These are phyloP conservation scores for Tolypocladium endophyticum DNA, from an alignment of 2,329 filamentous ascomycete species.

Conservation along the genomic window DNA sequence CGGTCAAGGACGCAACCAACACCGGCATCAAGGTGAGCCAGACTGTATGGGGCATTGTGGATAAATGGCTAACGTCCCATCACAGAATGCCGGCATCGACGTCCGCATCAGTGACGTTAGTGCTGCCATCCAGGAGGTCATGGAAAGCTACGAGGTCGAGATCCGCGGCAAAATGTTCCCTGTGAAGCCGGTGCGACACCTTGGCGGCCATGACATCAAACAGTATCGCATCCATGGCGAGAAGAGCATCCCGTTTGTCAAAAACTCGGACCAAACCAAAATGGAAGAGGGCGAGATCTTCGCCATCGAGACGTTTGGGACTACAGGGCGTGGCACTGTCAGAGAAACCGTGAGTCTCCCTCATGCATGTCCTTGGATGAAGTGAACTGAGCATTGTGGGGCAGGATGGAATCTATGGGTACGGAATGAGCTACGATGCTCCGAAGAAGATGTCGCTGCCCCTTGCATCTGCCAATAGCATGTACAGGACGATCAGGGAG, in stretches of 20 bases:
- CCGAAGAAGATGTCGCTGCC: constrained; percentile 22
- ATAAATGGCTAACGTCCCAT: neutral
- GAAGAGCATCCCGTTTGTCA: constrained; percentile 85
- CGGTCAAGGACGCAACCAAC: constrained; percentile 66
- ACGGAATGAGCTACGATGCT: constrained; percentile 30
- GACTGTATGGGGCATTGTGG: too few relatives aligned
- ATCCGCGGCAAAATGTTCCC: constrained; percentile 66
- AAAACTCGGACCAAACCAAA: constrained; percentile 71
- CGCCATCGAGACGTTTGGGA: constrained; percentile 89
- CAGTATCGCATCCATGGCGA: constrained; percentile 79
- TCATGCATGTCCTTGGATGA: neutral
- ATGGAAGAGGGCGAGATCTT: constrained; percentile 94
- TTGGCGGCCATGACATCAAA: constrained; percentile 77
- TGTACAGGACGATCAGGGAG: constrained; percentile 48
- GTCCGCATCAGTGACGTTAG: constrained; percentile 77
- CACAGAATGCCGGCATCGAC: constrained; percentile 61
- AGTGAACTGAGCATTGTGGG: neutral
- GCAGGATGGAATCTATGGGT: constrained; percentile 41
- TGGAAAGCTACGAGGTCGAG: constrained; percentile 85
- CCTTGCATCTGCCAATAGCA: constrained; percentile 41
- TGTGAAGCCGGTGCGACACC: constrained; percentile 70
- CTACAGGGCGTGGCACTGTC: constrained; percentile 73
- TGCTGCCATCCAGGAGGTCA: constrained; percentile 70
- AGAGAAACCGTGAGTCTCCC: constrained; percentile 55
- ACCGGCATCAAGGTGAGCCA: constrained; percentile 56